Evolutionary conservation across 164 flowering plant genomes (phyloP), one percentile per base, ranked within the genome.

Genomic region (Magnolia kwangsiensis): DNA sequence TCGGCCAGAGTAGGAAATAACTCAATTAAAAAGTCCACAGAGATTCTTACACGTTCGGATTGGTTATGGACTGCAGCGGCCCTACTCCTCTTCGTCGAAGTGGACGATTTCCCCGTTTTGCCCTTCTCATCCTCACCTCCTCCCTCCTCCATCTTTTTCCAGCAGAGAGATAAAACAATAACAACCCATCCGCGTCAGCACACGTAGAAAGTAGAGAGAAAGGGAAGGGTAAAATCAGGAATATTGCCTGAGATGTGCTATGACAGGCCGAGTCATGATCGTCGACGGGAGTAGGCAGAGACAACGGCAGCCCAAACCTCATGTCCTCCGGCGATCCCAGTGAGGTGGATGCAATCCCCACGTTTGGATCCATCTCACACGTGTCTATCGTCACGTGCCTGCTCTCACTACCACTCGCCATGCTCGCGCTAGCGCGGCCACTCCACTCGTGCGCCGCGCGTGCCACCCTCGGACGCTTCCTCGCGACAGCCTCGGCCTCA

Each of bases 21-120:
- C 45, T 37, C 45, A 37, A 37, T 0, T 37, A 37, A 37, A 5
- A 3, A 37, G 45, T 37, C 7, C 45, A 37, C 45, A 4, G 45
- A 37, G 45, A 37, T 37, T 37, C 78, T 65, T 86, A 94, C 98
- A 6, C 97, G 88, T 89, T 92, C 98, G 49, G 97, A 92, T 72
- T 91, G 96, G 75, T 92, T 94, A 63, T 94, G 98, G 64, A 90
- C 81, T 14, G 92, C 95, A 67, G 98, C 96, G 11, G 97, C 93
- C 51, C 96, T 82, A 50, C 96, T 90, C 76, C 92, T 84, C 78
- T 85, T 92, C 0, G 86, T 87, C 13, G 92, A 90, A 49, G 75
- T 72, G 1, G 91, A 85, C 2, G 90, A 91, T 76, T 86, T 90
- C 7, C 83, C 85, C 4, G 0, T 79, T 6, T 75, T 74, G 27